These are phyloP conservation scores for Talaromyces sp. DNA, from an alignment of 2,329 filamentous ascomycete genomes.

Conservation along the genomic window DNA sequence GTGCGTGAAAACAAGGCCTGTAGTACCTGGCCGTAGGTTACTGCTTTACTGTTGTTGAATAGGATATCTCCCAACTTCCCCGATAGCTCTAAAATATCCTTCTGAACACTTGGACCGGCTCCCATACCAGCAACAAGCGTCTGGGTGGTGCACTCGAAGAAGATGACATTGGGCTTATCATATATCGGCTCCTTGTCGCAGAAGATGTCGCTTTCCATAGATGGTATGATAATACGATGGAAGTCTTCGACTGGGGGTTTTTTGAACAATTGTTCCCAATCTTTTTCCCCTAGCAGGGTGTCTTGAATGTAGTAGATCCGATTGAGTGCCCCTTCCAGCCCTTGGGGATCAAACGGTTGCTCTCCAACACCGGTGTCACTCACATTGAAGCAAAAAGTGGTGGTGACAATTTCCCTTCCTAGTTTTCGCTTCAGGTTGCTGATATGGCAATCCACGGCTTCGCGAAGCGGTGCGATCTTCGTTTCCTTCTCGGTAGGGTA, in stretches of 20 bases:
- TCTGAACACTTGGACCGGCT: not conserved
- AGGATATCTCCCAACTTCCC: not conserved
- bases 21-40: not conserved
- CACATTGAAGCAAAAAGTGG: not conserved
- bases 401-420: not conserved
- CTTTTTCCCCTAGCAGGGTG: not conserved
- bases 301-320: not conserved
- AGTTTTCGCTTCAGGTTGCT: not conserved
- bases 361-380: not conserved
- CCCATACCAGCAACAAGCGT: not conserved
- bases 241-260: not conserved
- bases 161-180: conserved; percentile 4
- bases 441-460: not conserved
- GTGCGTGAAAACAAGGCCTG: not conserved
- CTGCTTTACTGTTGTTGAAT: not conserved
- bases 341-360: not conserved
- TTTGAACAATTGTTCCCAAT: not conserved
- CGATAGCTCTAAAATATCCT: not conserved
- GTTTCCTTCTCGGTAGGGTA: not conserved
- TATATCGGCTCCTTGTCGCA: not conserved
- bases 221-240: conserved; percentile 1
- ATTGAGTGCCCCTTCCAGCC: not conserved
- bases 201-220: not conserved
- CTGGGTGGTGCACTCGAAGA: not conserved
- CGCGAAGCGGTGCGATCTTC: not conserved